Conservation (phyloP, 306 rosid species). For the Ziziphus jujuba region DNA sequence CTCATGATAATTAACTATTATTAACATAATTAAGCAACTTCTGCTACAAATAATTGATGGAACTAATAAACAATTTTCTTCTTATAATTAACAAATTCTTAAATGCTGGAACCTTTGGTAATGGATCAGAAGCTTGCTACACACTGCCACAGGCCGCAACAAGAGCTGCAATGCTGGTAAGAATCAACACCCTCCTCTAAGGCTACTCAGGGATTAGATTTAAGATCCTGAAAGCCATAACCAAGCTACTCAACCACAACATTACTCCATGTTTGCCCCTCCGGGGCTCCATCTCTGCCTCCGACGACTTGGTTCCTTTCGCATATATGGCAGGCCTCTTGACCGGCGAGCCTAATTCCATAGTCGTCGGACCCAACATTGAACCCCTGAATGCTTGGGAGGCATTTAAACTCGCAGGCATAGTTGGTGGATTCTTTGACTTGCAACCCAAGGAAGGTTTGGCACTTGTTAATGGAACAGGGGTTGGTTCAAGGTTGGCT, state of each 20-base stretch:
- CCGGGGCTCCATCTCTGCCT: slow-evolving; percentile 48
- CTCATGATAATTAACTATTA: no score
- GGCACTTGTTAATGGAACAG: slow-evolving; percentile 52
- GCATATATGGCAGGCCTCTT: slow-evolving; percentile 41
- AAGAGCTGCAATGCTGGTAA: slow-evolving; percentile 47
- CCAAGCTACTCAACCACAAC: slow-evolving; percentile 37
- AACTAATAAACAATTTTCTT: no score
- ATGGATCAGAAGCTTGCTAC: slow-evolving; percentile 25
- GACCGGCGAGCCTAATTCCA: slow-evolving; percentile 44
- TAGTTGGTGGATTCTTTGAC: slow-evolving; percentile 25
- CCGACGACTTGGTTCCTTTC: slow-evolving; percentile 48
- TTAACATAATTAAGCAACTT: no score
- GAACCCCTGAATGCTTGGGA: slow-evolving; percentile 28
- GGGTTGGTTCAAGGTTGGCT: slow-evolving; percentile 46
- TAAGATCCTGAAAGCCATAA: slow-evolving; percentile 43
- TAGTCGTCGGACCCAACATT: slow-evolving; percentile 34
- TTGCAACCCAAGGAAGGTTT: slow-evolving; percentile 48
- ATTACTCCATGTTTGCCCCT: slow-evolving; percentile 48
- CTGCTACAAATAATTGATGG: no score
- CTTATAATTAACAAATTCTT: slow-evolving; percentile 5
- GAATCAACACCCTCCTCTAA: slow-evolving; percentile 45
- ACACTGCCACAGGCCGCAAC: slow-evolving; percentile 36
- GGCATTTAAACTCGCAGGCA: slow-evolving; percentile 31
- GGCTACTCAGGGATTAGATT: slow-evolving; percentile 51
- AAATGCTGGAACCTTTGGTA: slow-evolving; percentile 22